Base-by-base conservation (phyloP, 1,284 basidiomycete species). In the Bjerkandera adusta region DNA sequence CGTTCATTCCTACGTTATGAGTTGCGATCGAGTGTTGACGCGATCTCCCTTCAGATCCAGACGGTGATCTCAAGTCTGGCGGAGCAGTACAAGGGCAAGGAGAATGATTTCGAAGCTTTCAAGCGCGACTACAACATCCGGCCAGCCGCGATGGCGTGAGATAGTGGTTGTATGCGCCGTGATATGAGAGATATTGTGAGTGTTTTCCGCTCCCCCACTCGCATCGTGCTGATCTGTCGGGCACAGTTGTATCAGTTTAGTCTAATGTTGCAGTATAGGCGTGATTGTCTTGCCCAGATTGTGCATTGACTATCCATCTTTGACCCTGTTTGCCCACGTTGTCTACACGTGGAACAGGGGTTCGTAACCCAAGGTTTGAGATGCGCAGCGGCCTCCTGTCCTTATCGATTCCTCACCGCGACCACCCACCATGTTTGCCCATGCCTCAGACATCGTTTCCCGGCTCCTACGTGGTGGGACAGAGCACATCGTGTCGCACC, bases 61-160 rank as follows among this genome's bases (percentile, higher is more conserved):
- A 85, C 85, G 51, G 88, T 91, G 16, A 75, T 96, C 39, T 66
- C 81, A 34, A 85, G 70, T 41, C 75, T 97, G 47, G 73, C 87
- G 24, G 84, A 87, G 54, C 90, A 92, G 66, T 94, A 96, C 73
- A 92, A 91, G 69, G 68, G 73, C 48, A 94, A 90, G 66, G 93
- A 96, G 59, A 77, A 81, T 51, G 90, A 93, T 48, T 89, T 95
- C 57, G 85, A 89, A 58, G 66, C 69, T 16, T 92, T 95, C 71
- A 90, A 91, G 66, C 75, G 73, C 55, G 89, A 94, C 53, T 85
- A 91, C 66, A 85, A 85, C 56, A 89, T 94, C 51, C 80, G 86
- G 44, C 76, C 82, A 20, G 73, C 83, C 3, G 41, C 58, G 12
- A 53, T 58, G 8, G 52, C 33, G 43, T 70, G 48, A 62, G 15